Conservation (phyloP, 192 early-diverging fungal genomes). For the Coemansia sp. region DNA sequence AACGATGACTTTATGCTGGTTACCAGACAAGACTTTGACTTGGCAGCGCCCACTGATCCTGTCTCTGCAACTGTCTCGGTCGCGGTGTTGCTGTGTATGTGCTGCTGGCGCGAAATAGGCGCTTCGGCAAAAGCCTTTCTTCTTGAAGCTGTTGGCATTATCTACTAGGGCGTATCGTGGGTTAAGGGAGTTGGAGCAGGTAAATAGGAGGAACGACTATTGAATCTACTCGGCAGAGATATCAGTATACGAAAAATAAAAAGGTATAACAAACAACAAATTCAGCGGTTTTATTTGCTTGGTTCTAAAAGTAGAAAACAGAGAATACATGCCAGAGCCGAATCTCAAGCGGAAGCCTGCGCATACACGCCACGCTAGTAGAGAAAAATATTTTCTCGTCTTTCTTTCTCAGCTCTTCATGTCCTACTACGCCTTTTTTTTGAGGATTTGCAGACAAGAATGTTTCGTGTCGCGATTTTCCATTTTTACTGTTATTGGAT, state of each 20-base stretch:
- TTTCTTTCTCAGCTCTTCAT: background rate
- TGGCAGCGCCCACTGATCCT: background rate
- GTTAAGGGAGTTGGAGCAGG: background rate
- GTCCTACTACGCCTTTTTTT: background rate
- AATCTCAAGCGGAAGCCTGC: background rate
- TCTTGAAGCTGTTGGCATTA: slow-evolving; percentile 37
- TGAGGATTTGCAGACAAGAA: slow-evolving; percentile 11
- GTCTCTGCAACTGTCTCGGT: background rate
- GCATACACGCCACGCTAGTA: background rate
- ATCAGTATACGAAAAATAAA: background rate
- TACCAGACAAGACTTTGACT: background rate
- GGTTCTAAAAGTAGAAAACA: background rate
- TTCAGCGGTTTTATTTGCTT: background rate
- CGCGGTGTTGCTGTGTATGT: background rate
- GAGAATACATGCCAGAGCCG: background rate
- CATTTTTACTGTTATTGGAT: background rate
- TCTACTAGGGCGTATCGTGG: background rate
- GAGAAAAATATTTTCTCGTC: background rate
- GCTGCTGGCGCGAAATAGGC: slow-evolving; percentile 24
- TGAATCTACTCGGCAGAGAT: too few relatives aligned
- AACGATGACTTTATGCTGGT: slow-evolving; percentile 36
- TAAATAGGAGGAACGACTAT: too few relatives aligned
- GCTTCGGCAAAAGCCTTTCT: slow-evolving; percentile 41
- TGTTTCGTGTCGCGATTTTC: slow-evolving; percentile 8
- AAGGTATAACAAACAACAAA: background rate